A percentile compares a stretch with the other conserved stretches of the same genome.
Conservation (phyloP, 2,329 filamentous ascomycete genomes). For the Lizonia empirigonia region DNA sequence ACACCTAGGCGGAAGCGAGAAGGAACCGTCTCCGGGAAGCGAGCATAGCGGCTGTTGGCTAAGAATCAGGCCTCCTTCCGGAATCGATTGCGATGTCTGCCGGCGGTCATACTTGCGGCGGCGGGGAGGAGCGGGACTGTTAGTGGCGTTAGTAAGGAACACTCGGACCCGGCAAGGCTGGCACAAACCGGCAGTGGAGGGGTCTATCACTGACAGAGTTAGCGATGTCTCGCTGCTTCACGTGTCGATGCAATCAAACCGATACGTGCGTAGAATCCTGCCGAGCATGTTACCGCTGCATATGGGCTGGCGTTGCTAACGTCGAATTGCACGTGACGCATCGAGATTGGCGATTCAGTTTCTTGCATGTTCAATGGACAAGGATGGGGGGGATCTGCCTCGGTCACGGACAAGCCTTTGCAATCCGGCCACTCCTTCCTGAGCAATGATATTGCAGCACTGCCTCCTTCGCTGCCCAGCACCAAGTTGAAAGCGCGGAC, state of each 20-base stretch:
- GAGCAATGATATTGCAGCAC: constrained; percentile 10
- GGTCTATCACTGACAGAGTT: constrained; percentile 4
- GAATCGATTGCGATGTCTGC: constrained; percentile 5
- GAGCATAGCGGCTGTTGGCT: constrained; percentile 1
- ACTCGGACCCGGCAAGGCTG: constrained; percentile 9
- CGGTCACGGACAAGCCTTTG: constrained; percentile 9
- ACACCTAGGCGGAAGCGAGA: constrained; percentile 9
- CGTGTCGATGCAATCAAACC: constrained; percentile 8
- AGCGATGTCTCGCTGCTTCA: constrained; percentile 11
- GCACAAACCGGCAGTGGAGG: constrained; percentile 8
- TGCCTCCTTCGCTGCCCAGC: constrained; percentile 8
- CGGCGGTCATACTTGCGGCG: constrained; percentile 13
- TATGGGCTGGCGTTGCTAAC: constrained; percentile 4
- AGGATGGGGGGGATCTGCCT: constrained; percentile 16
- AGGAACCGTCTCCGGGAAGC: constrained; percentile 4
- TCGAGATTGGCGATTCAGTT: constrained; percentile 9
- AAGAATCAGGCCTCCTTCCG: background rate
- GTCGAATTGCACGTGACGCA: constrained; percentile 9
- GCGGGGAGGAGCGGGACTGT: constrained; percentile 16
- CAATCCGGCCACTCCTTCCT: background rate
- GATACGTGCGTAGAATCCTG: constrained; percentile 13
- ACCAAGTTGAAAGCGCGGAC: background rate
- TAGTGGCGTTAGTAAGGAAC: constrained; percentile 8
- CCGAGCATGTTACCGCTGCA: constrained; percentile 11
- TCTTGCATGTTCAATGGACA: constrained; percentile 13